Evolutionary conservation across 257 asterid species (phyloP), one percentile per base, ranked within the genome.

Genomic region (Apocynum venetum): DNA sequence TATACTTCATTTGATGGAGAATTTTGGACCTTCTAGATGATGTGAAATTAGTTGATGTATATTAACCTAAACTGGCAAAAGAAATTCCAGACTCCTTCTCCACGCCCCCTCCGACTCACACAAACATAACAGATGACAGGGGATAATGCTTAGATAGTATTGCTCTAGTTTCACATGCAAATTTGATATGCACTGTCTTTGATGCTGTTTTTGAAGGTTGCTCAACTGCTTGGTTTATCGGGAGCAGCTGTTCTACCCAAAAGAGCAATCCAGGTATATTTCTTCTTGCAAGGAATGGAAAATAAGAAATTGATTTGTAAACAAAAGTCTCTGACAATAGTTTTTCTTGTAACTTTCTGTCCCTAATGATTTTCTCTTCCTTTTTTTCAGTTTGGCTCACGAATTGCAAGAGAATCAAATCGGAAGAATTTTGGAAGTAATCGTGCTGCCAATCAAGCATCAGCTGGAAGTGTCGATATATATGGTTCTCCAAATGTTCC

Each of bases 381-480:
- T 31, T 20, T 70, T 7, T 78, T 77, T 73, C 88, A 94, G 97
- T 92, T 94, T 76, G 98, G 98, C 41, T 87, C 97, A 5, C 89
- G 98, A 76, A 90, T 94, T 40, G 98, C 98, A 0, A 89, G 98
- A 78, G 98, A 94, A 82, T 94, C 98, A 47, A 94, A 94, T 82
- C 82, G 86, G 89, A 92, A 89, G 77, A 91, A 87, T 61, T 94
- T 94, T 40, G 98, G 98, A 85, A 94, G 97, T 80, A 94, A 92
- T 77, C 92, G 97, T 78, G 97, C 98, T 43, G 98, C 97, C 72
- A 94, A 94, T 84, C 97, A 91, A 80, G 97, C 95, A 72, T 89
- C 96, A 77, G 98, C 97, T 12, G 98, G 98, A 76, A 94, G 96
- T 81, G 96, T 85, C 52, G 92, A 80, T 40, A 91, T 92, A 82